Percentiles rank a stretch among this genome's conserved stretches.
phyloP scores from a whole-genome alignment of 495 filamentous ascomycete genomes.

The Penicillium daleae region DNA sequence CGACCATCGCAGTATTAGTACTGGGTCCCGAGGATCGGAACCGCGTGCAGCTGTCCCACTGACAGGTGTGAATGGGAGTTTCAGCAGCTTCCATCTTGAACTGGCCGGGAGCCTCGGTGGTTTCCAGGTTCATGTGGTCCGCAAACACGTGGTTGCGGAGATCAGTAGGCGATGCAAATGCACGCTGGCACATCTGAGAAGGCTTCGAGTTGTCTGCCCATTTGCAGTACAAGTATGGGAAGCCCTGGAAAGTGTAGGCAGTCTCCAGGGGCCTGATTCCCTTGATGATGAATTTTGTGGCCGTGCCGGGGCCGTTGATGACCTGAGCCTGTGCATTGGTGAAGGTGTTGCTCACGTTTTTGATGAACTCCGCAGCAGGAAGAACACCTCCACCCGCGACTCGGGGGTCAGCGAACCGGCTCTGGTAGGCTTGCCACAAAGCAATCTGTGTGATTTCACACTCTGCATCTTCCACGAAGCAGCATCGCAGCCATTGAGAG shows the following conservation, averaged over 20 bases:
- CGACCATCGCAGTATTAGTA: slow-evolving; percentile 47
- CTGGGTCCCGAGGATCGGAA: slow-evolving; percentile 46
- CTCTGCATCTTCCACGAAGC: slow-evolving; percentile 79
- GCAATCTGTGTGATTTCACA: slow-evolving; percentile 93
- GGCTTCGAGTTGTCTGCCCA: slow-evolving; percentile 54
- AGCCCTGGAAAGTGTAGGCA: slow-evolving; percentile 71
- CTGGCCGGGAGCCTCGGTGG: slow-evolving; percentile 52
- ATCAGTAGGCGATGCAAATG: slow-evolving; percentile 61
- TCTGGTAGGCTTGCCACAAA: slow-evolving; percentile 95
- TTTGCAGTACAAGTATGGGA: slow-evolving; percentile 58
- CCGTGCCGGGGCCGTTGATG: slow-evolving; percentile 55
- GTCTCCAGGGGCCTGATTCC: slow-evolving; percentile 79
- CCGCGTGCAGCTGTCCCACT: slow-evolving; percentile 45
- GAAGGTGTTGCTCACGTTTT: slow-evolving; percentile 85
- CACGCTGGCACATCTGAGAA: slow-evolving; percentile 58
- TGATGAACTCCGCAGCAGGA: slow-evolving; percentile 93
- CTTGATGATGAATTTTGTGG: slow-evolving; percentile 87
- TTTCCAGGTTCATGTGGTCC: slow-evolving; percentile 65
- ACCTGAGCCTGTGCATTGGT: slow-evolving; percentile 82
- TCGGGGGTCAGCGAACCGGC: slow-evolving; percentile 65
- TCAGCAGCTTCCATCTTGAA: slow-evolving; percentile 51
- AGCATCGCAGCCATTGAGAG: slow-evolving; percentile 71
- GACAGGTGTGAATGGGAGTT: slow-evolving; percentile 41
- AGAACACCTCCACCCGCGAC: slow-evolving; percentile 63
- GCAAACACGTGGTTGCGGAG: slow-evolving; percentile 76